Base-by-base conservation (phyloP, 2,329 filamentous ascomycete genomes). In the Penicillium digitatum region DNA sequence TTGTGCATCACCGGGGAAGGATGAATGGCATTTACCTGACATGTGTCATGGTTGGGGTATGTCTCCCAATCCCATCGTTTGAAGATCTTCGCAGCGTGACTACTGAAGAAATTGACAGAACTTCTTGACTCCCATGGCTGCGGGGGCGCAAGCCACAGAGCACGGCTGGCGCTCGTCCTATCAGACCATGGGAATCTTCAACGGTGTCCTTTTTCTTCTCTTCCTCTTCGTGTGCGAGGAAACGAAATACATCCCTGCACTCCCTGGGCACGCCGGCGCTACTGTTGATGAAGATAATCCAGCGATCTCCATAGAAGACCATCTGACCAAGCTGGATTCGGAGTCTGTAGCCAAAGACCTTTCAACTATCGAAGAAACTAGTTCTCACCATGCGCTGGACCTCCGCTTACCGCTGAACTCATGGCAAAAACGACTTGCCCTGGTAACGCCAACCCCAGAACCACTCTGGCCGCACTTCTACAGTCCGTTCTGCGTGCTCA, bases 21-120 rank as follows among this genome's bases (percentile, higher is more conserved):
- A 79, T 79, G 76, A 83, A 82, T 59, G 72, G 69, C 1, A 70
- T 79, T 7, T 83, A 81, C 55, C 69, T 81, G 60, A 74, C 69
- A 55, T 70, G 74, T 37, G 64, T 71, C 22, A 72, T 67, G 61
- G 63, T 70, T 55, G 68, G 72, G 20, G 71, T 73, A 31, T 69
- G 72, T 54, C 54, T 75, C 3, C 67, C 61, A 0, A 62, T 67
- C 0, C 7, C 22, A 5, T 27, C 14, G 3, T 35, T 11, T 10
- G 5, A 3, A 11, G 18, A 18, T 20, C 29, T n/a, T 39, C 24
- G 39, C 26, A 27, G 22, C 26, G 29, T 34, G 26, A 5, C 57
- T 58, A 24, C 59, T n/a, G 20, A 18, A 34, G 18, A 5, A 3
- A 3, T 9, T 24, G 3, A 16, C 12, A 67, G 67, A 66, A 54